phyloP scores from a whole-genome alignment of 176 grass and related monocot genomes.

The Raddia distichophylla region DNA sequence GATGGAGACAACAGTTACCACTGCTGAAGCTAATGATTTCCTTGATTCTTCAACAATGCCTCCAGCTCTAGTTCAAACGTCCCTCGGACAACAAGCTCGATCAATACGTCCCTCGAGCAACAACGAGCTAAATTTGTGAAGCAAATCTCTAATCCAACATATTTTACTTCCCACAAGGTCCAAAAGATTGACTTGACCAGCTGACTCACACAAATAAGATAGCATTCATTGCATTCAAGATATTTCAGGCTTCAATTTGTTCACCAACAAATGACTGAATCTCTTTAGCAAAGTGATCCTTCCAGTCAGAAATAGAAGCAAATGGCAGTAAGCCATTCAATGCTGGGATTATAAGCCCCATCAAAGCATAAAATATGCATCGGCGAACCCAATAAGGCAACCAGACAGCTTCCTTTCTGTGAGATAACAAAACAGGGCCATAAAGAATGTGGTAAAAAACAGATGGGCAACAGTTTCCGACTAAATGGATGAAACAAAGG shows the following conservation, averaged over 20 bases:
- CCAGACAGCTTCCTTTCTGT: constrained; percentile 34
- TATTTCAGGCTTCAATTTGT: constrained; percentile 55
- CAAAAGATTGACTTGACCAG: constrained; percentile 1
- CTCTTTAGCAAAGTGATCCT: constrained; percentile 56
- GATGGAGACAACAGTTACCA: background rate
- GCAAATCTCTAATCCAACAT: constrained; percentile 3
- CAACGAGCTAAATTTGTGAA: constrained; percentile 1
- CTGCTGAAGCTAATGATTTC: background rate
- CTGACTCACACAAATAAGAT: background rate
- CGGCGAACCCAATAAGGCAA: constrained; percentile 67
- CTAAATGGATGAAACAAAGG: constrained; percentile 75
- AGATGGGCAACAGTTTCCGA: constrained; percentile 76
- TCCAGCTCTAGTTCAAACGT: background rate
- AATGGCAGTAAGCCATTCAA: constrained; percentile 84
- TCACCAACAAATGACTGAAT: constrained; percentile 41
- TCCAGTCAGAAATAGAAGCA: constrained; percentile 69
- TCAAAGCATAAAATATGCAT: constrained; percentile 62
- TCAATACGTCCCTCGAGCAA: background rate
- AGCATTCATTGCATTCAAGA: background rate
- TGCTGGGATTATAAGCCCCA: constrained; percentile 66
- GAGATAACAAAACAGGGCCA: constrained; percentile 58
- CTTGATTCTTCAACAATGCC: background rate
- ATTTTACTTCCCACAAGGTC: constrained; percentile 13
- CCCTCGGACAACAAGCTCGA: background rate
- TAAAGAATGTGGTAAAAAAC: constrained; percentile 62